Percentiles rank a stretch among this genome's conserved stretches.
Evolutionary conservation across 1,284 basidiomycete genomes (phyloP).

Genomic region (Ustilago shanxiensis): DNA sequence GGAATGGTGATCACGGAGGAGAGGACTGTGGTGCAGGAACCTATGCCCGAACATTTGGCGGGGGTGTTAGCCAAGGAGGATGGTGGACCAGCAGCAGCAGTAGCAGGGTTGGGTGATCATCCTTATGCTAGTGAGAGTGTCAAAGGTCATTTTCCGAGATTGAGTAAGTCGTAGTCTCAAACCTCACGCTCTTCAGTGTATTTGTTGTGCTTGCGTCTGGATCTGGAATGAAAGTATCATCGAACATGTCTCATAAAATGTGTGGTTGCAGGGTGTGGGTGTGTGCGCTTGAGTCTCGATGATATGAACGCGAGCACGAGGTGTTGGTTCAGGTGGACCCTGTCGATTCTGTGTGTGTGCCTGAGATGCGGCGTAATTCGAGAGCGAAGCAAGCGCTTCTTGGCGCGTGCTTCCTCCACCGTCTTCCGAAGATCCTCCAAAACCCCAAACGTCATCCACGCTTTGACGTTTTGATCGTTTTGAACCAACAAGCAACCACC

Average conservation of each 20-base stretch:
- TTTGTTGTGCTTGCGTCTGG: not conserved
- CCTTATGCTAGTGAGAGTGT: slow-evolving; percentile 7
- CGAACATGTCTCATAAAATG: not conserved
- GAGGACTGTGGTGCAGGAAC: slow-evolving; percentile 26
- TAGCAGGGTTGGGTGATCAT: not conserved
- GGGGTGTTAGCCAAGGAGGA: slow-evolving; percentile 10
- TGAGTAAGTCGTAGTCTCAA: slow-evolving; percentile 29
- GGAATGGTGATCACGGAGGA: slow-evolving; percentile 30
- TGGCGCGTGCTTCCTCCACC: not conserved
- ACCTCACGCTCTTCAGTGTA: not conserved
- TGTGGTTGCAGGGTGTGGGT: too few relatives aligned
- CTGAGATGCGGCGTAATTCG: too few relatives aligned
- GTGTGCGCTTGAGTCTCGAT: not conserved
- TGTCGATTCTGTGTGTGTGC: too few relatives aligned
- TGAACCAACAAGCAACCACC: not conserved
- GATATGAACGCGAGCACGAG: not conserved
- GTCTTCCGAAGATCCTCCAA: not conserved
- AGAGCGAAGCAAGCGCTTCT: too few relatives aligned
- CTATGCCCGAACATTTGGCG: slow-evolving; percentile 46
- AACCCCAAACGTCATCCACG: not conserved
- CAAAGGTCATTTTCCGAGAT: slow-evolving; percentile 27
- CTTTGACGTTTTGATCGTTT: not conserved
- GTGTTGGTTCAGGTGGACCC: slow-evolving; percentile 2
- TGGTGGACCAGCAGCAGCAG: not conserved
- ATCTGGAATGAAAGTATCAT: not conserved